These are phyloP conservation scores for Fusarium dlaminii DNA, from an alignment of 2,329 filamentous ascomycete species.

Conservation along the genomic window DNA sequence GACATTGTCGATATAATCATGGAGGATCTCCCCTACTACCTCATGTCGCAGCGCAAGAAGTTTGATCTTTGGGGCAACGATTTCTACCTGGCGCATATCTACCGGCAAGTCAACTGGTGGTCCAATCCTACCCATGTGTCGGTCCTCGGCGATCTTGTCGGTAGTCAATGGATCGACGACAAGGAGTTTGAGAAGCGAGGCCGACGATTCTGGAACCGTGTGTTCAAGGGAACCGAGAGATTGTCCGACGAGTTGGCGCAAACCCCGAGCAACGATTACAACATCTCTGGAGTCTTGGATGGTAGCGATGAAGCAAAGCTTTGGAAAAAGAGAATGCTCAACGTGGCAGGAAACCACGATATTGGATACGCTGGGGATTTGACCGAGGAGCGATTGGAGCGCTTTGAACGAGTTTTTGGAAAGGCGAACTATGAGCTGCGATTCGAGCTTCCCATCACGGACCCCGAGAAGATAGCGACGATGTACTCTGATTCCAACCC, in stretches of 20 bases:
- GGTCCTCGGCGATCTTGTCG: conserved; percentile 89
- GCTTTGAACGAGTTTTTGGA: conserved; percentile 88
- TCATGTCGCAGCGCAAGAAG: conserved; percentile 77
- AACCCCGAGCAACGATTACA: conserved; percentile 60
- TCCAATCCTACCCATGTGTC: conserved; percentile 84
- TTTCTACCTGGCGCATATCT: conserved; percentile 92
- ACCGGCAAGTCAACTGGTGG: conserved; percentile 86
- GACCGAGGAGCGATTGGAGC: conserved; percentile 74
- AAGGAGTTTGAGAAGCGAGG: conserved; percentile 82
- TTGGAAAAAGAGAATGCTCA: conserved; percentile 85
- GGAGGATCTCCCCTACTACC: conserved; percentile 73
- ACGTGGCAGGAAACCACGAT: conserved; percentile 94
- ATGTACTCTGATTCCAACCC: conserved; percentile 56
- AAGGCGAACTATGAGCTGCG: conserved; percentile 90
- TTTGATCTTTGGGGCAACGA: conserved; percentile 95
- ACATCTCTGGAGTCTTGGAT: conserved; percentile 60
- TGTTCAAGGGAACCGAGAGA: conserved; percentile 75
- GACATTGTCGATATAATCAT: conserved; percentile 69
- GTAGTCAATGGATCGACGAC: conserved; percentile 93
- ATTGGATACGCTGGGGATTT: conserved; percentile 96
- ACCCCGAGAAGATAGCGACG: conserved; percentile 51
- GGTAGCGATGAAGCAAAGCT: conserved; percentile 54
- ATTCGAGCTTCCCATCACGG: conserved; percentile 67
- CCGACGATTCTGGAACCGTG: conserved; percentile 80
- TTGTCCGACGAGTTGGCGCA: conserved; percentile 66